These are phyloP conservation scores for Phytophthora citrophthora DNA, from an alignment of 352 stramenopile species.

Conservation along the genomic window DNA sequence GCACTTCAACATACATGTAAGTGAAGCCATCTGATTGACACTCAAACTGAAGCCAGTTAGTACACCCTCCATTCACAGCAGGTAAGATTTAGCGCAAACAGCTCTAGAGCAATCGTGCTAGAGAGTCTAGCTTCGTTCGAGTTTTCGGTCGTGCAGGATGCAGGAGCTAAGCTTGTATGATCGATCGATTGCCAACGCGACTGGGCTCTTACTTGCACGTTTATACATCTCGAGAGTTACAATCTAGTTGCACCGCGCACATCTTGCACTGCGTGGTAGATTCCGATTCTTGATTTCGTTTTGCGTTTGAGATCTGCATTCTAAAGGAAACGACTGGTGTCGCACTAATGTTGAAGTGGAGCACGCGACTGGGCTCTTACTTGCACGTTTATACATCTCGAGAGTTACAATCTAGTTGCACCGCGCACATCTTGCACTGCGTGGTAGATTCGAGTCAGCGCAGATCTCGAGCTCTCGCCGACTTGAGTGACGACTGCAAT, in stretches of 20 bases:
- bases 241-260: slow-evolving; percentile 16
- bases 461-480: slow-evolving; percentile 3
- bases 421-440: too few species aligned
- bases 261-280: slow-evolving; percentile 9
- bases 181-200: too few species aligned
- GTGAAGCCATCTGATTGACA: slow-evolving; percentile 21
- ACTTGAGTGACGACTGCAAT: slow-evolving; percentile 11
- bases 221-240: neutral
- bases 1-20: slow-evolving; percentile 22
- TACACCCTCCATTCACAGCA: too few species aligned
- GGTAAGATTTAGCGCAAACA: too few species aligned
- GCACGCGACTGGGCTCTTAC: too few species aligned
- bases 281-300: slow-evolving; percentile 23
- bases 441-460: too few species aligned
- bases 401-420: too few species aligned
- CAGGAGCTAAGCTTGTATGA: too few species aligned
- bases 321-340: slow-evolving; percentile 6
- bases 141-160: too few species aligned
- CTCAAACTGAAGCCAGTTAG: slow-evolving; percentile 2
- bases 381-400: too few species aligned
- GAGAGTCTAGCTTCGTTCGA: too few species aligned
- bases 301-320: slow-evolving; percentile 12
- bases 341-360: slow-evolving; percentile 12
- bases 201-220: too few species aligned
- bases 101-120: neutral